A percentile compares a stretch with the other conserved stretches of the same genome.
phyloP scores from a whole-genome alignment of 2,329 filamentous ascomycete genomes.

The Lasiodiplodia theobromae region DNA sequence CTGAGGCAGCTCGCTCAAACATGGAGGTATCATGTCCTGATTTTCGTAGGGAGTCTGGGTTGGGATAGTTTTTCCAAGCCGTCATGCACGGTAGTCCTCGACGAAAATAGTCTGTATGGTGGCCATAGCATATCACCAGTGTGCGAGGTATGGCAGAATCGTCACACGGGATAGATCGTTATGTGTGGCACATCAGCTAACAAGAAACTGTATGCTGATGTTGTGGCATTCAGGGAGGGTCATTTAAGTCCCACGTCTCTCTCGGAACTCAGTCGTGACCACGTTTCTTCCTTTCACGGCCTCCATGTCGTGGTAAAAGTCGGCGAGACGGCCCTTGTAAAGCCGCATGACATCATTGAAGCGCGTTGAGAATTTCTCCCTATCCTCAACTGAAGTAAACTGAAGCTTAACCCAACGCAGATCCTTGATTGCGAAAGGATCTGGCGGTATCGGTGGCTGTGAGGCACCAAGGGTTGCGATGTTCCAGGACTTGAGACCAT shows the following conservation, averaged over 20 bases:
- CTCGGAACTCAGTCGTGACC: conserved; percentile 11
- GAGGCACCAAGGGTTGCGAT: conserved; percentile 30
- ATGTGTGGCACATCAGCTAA: no score
- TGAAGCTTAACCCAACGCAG: conserved; percentile 31
- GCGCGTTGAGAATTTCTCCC: conserved; percentile 31
- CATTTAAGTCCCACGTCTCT: neutral
- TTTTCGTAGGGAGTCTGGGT: no score
- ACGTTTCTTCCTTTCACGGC: conserved; percentile 8
- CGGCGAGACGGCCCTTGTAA: conserved; percentile 28
- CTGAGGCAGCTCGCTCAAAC: no score
- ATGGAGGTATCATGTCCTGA: no score
- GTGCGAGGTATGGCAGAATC: no score
- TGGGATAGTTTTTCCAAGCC: no score
- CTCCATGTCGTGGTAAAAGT: conserved; percentile 30
- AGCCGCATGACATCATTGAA: conserved; percentile 30
- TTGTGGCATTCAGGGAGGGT: neutral
- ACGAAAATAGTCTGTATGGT: no score
- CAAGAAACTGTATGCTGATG: no score
- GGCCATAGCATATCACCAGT: no score
- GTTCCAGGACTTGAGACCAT: conserved; percentile 33
- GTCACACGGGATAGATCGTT: no score
- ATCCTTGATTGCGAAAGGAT: conserved; percentile 1
- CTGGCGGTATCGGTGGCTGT: conserved; percentile 17
- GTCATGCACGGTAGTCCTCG: no score
- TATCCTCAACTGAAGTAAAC: conserved; percentile 27